Base-by-base conservation (phyloP, 495 filamentous ascomycete species). In the Evansstolkia leycettana region DNA sequence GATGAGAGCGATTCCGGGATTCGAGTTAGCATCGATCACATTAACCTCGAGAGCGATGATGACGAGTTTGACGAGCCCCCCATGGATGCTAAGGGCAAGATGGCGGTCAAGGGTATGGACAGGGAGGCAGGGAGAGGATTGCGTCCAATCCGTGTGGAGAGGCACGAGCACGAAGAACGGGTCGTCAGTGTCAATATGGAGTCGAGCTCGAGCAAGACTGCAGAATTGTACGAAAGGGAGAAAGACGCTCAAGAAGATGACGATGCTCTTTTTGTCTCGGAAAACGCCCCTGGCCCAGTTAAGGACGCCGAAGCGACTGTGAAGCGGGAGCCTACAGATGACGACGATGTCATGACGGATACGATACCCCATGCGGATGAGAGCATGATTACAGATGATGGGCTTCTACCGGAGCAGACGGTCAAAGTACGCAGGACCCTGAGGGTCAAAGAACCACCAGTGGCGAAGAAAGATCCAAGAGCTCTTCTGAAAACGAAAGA, bases 121-220 rank as follows among this genome's bases (percentile, higher is more conserved):
- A 19, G 15, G 13, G 41, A 11, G 11, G 30, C 28, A n/a, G 44
- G 45, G 26, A 50, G 37, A 24, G 60, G 55, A 3, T 48, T 72
- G 33, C 50, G 56, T 29, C 70, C 70, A 2, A 54, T 72, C 28
- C 60, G 70, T 8, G 53, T 72, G 18, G 57, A 65, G 34, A 58
- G 67, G 39, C 56, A 65, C 44, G 64, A 67, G 35, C 70, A 75
- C 50, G 59, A 64, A 33, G 69, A 72, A 28, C 57, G 68, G 12
- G 46, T 54, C 8, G 45, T 66, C 20, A 63, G 58, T 38, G 63
- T 73, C 28, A 66, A 69, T 36, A 69, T 67, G 47, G 69, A 73
- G 34, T 65, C 67, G 2, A 70, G 62, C 45, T 55, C 62, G 13
- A 48, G 48, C n/a, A 59, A 57, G 25, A 55, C 67, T 2, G 63